These are phyloP conservation scores for Cytospora paraplurivora DNA, from an alignment of 2,329 filamentous ascomycete species.

Conservation along the genomic window DNA sequence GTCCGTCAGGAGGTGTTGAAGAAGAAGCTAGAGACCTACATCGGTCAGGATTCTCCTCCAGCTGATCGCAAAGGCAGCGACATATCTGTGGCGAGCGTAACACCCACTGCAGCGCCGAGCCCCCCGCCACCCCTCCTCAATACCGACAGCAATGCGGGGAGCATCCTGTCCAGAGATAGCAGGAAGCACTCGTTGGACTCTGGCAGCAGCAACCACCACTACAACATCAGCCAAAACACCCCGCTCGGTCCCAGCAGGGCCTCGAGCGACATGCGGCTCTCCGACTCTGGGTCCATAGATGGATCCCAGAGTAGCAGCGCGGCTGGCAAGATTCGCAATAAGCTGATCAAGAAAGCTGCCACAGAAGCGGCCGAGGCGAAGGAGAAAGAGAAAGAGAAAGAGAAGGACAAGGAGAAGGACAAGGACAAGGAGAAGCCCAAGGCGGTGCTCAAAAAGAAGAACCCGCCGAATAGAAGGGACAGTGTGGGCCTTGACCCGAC, in stretches of 20 bases:
- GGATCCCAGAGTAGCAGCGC: constrained; percentile 27
- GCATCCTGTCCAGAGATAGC: constrained; percentile 33
- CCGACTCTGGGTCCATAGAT: constrained; percentile 36
- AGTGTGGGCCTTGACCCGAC: constrained; percentile 14
- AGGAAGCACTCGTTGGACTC: constrained; percentile 29
- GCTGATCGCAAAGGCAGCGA: constrained; percentile 25
- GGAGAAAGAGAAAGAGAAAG: constrained; percentile 5
- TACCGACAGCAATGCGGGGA: constrained; percentile 28
- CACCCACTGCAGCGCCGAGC: constrained; percentile 24
- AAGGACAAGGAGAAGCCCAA: constrained; percentile 28
- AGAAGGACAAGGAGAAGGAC: constrained; percentile 21
- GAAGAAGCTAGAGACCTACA: constrained; percentile 70
- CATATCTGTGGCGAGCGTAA: constrained; percentile 21
- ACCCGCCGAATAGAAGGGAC: constrained; percentile 37
- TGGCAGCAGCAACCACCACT: constrained; percentile 1
- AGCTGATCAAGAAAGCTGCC: constrained; percentile 28
- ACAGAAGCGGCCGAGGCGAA: constrained; percentile 16
- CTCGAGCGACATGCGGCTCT: constrained; percentile 40
- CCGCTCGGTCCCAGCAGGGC: constrained; percentile 34
- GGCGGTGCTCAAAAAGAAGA: constrained; percentile 29
- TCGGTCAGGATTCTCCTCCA: constrained; percentile 41
- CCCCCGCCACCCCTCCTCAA: constrained; percentile 33
- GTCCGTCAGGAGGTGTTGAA: constrained; percentile 87
- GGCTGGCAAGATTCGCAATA: constrained; percentile 28
- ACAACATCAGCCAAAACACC: constrained; percentile 20